Evolutionary conservation across 2,329 filamentous ascomycete genomes (phyloP), one percentile per base, ranked within the genome.

Genomic region (Alternaria longipes): DNA sequence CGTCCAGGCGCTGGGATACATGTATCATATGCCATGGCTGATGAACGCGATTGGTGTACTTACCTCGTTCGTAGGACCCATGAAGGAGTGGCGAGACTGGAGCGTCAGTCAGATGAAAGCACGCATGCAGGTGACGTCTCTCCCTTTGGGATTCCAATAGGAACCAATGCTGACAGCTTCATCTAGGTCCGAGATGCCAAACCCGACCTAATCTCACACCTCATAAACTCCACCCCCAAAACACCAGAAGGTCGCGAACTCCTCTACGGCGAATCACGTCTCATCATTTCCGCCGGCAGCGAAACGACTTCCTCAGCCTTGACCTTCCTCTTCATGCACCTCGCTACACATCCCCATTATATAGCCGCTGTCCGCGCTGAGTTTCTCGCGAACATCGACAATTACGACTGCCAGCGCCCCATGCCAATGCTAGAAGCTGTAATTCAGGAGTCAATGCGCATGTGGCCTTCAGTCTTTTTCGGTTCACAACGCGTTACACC

Each of bases 291-390:
- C n/a, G 73, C 74, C 2, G 72, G 74, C 14, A 72, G 70, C 18
- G 84, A 83, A 32, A 86, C 84, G 0, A 86, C 84, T 4, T 82
- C 80, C 49, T 82, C 84, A 50, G 80, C 85, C 11, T 78, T 88
- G 63, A 81, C 80, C 18, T 85, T 87, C 64, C 81, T 83, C 44
- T 79, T 87, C 72, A 67, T 73, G 54, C 68, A 73, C 3, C 71
- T 76, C 7, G 67, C 71, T 44, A 62, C 60, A 4, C 61, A 73
- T 52, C 66, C 65, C 1, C 22, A 61, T 4, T 67, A 70, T 45
- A 59, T 67, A 41, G 47, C 45, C n/a, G 62, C 56, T 3, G 38
- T 75, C 9, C 69, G 72, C 34, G 32, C 63, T 28, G 73, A 75
- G 60, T 58, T 63, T n/a, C 56, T 59, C 8, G 55, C 52, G 9